These are phyloP conservation scores for Eucalyptus cloeziana DNA, from an alignment of 345 rosid genomes.

Conservation along the genomic window DNA sequence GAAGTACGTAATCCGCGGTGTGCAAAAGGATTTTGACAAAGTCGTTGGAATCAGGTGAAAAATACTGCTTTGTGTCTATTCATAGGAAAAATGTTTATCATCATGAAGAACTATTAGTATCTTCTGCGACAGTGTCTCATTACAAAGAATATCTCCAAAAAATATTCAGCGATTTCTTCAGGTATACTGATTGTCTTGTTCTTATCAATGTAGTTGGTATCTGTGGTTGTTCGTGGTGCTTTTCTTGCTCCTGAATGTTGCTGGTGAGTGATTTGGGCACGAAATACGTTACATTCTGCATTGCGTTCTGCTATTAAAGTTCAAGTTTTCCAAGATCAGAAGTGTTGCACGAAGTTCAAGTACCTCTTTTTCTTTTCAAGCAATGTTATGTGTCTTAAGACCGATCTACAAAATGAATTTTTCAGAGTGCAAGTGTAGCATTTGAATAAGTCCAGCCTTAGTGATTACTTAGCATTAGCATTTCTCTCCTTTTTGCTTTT, in stretches of 20 bases:
- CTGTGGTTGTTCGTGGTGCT: slow-evolving; percentile 76
- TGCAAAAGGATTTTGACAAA: too few species aligned
- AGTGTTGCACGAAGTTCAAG: not conserved
- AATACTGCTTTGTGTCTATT: not conserved
- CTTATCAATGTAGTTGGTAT: slow-evolving; percentile 52
- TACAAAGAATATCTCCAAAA: not conserved
- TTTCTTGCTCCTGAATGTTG: slow-evolving; percentile 63
- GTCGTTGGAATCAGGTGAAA: not conserved
- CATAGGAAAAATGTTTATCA: not conserved
- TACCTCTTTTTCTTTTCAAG: not conserved
- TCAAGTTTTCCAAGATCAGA: too few species aligned
- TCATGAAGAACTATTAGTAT: not conserved
- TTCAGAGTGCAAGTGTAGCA: not conserved
- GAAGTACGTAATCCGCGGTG: slow-evolving; percentile 12
- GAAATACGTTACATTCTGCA: not conserved
- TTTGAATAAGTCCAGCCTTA: not conserved
- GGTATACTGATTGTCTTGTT: not conserved
- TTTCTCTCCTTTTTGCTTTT: not conserved
- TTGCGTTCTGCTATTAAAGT: too few species aligned
- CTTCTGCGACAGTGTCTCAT: not conserved
- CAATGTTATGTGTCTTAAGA: not conserved
- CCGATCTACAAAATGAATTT: not conserved
- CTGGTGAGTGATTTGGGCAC: slow-evolving; percentile 17
- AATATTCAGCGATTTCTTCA: not conserved
- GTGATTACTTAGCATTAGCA: not conserved